A percentile compares a stretch with the other conserved stretches of the same genome.
Conservation (phyloP, 331 rosid genomes). For the Malus hybrid region DNA sequence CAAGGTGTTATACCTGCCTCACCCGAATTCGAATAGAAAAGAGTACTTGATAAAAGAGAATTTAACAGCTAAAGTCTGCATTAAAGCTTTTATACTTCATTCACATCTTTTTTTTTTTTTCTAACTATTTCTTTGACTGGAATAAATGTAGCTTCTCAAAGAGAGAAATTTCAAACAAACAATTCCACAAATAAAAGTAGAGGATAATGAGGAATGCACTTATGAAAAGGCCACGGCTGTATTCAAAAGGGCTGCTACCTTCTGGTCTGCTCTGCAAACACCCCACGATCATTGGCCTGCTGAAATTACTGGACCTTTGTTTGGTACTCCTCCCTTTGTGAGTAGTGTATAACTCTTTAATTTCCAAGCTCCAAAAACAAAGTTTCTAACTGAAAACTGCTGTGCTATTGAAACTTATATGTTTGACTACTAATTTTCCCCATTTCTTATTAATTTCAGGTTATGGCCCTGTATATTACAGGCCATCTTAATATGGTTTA, state of each 20-base stretch:
- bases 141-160: neutral
- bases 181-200: neutral
- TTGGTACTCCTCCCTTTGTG: neutral
- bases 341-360: neutral
- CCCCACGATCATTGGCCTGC: slow-evolving; percentile 20
- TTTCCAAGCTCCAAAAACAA: neutral
- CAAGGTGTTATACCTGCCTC: no score
- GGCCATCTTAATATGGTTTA: neutral
- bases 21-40: no score
- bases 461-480: neutral
- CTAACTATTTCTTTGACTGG: no score
- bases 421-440: neutral
- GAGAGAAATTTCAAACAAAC: neutral
- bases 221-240: neutral
- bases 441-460: neutral
- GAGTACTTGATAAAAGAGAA: no score
- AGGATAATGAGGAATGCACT: neutral
- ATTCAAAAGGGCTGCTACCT: neutral
- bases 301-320: slow-evolving; percentile 3
- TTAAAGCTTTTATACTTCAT: no score
- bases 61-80: no score
- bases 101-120: no score
- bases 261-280: slow-evolving; percentile 2
- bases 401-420: neutral
- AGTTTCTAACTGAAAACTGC: neutral